phyloP scores from a whole-genome alignment of 208 protist species.

The Trypanosoma mega region DNA sequence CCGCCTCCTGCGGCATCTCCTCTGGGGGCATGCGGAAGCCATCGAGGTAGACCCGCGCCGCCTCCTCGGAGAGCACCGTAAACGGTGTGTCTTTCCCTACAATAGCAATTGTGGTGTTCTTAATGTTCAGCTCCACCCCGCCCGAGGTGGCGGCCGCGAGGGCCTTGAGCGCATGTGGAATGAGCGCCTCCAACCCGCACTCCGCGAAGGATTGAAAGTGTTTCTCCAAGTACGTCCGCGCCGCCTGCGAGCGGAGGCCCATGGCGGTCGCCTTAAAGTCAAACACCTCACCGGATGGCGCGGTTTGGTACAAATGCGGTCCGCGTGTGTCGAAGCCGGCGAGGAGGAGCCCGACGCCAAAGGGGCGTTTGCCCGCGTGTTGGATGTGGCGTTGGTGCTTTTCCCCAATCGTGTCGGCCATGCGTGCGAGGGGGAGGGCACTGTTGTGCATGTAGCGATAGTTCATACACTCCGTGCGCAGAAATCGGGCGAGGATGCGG shows the following conservation, averaged over 20 bases:
- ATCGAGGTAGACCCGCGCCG: constrained; percentile 77
- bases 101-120: constrained; percentile 92
- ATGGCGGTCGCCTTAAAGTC: constrained; percentile 98
- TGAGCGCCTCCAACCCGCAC: constrained; percentile 86
- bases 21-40: constrained; percentile 77
- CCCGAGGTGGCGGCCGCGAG: constrained; percentile 91
- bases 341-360: constrained; percentile 99
- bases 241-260: constrained; percentile 97
- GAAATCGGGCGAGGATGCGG: constrained; percentile 92
- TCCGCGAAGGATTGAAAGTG: constrained; percentile 93
- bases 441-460: constrained; percentile 94
- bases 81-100: constrained; percentile 90
- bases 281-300: constrained; percentile 97
- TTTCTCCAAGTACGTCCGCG: constrained; percentile 99
- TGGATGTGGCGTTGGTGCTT: constrained; percentile 98
- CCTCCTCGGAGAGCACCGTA: constrained; percentile 85
- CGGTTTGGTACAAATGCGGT: constrained; percentile 96
- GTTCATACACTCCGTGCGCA: constrained; percentile 97
- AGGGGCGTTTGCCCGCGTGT: constrained; percentile 94
- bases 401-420: constrained; percentile 85
- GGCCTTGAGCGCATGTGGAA: constrained; percentile 92
- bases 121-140: constrained; percentile 87
- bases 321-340: constrained; percentile 93
- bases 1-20: constrained; percentile 53
- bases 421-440: constrained; percentile 63